phyloP scores from a whole-genome alignment of 257 asterid genomes.

The Eustoma russellianum region DNA sequence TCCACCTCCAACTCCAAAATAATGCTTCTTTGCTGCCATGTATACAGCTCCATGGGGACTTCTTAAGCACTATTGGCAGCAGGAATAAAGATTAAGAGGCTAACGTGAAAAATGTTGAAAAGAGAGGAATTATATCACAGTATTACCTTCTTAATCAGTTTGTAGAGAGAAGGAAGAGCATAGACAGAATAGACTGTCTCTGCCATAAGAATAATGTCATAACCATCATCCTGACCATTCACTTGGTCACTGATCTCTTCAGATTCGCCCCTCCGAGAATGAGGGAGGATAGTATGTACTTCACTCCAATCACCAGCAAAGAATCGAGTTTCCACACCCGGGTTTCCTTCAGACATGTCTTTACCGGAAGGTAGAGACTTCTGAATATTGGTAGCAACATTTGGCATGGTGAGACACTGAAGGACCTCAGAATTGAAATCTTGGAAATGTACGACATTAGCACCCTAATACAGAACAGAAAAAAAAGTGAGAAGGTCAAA shows the following conservation, averaged over 20 bases:
- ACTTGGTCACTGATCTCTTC: constrained; percentile 6
- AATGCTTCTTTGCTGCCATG: constrained; percentile 92
- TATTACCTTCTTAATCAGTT: constrained; percentile 65
- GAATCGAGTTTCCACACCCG: constrained; percentile 46
- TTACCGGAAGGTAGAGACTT: constrained; percentile 19
- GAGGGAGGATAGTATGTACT: constrained; percentile 49
- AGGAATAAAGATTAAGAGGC: not conserved
- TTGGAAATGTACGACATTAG: constrained; percentile 77
- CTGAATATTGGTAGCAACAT: constrained; percentile 55
- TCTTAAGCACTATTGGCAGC: constrained; percentile 44
- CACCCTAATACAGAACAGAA: constrained; percentile 39
- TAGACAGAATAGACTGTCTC: constrained; percentile 90
- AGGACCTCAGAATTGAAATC: constrained; percentile 93
- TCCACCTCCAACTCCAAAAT: constrained; percentile 98
- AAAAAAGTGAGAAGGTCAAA: not conserved
- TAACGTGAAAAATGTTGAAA: constrained; percentile 7
- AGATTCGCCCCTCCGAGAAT: constrained; percentile 13
- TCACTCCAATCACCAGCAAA: constrained; percentile 96
- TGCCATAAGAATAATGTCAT: constrained; percentile 90
- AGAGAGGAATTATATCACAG: constrained; percentile 3
- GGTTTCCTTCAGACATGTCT: constrained; percentile 5
- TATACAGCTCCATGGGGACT: constrained; percentile 62
- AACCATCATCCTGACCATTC: constrained; percentile 26
- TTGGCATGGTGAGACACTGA: constrained; percentile 74
- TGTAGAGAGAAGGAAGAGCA: constrained; percentile 52